A percentile compares a stretch with the other conserved stretches of the same genome.
Conservation (phyloP, 495 filamentous ascomycete species). For the Hypoxylon crocopeplum region DNA sequence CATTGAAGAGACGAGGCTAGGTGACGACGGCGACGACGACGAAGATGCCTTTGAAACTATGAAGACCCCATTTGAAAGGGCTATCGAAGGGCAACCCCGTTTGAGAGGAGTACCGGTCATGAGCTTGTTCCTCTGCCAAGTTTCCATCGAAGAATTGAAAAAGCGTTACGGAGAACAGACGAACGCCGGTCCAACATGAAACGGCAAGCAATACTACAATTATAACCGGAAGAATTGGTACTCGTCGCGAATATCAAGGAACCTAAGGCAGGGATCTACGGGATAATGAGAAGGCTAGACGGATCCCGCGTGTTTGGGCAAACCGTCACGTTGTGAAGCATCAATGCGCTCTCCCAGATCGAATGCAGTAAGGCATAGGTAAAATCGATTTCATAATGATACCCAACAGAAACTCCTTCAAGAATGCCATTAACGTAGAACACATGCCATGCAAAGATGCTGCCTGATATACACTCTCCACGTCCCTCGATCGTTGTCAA, state of each 20-base stretch:
- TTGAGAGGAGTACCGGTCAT: constrained; percentile 53
- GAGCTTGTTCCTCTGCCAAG: constrained; percentile 64
- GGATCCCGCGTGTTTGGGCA: background rate
- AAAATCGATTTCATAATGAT: constrained; percentile 16
- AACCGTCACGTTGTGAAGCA: no score
- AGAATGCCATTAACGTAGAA: constrained; percentile 19
- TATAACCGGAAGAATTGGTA: no score
- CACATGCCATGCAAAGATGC: constrained; percentile 20
- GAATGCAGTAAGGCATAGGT: no score
- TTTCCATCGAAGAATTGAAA: constrained; percentile 59
- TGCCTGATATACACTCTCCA: constrained; percentile 31
- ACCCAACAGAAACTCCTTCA: constrained; percentile 22
- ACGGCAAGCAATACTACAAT: background rate
- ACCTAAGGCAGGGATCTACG: background rate
- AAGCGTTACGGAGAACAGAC: constrained; percentile 42
- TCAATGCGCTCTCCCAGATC: no score
- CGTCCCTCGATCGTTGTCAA: background rate
- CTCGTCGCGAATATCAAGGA: background rate
- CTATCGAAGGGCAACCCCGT: constrained; percentile 41
- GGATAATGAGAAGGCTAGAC: background rate
- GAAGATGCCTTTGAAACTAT: constrained; percentile 65
- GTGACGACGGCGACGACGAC: constrained; percentile 50
- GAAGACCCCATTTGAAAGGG: constrained; percentile 55
- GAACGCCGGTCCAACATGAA: constrained; percentile 8
- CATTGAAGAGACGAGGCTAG: constrained; percentile 49